Conservation (phyloP, 441 rosid species). For the Daphne laureola region DNA sequence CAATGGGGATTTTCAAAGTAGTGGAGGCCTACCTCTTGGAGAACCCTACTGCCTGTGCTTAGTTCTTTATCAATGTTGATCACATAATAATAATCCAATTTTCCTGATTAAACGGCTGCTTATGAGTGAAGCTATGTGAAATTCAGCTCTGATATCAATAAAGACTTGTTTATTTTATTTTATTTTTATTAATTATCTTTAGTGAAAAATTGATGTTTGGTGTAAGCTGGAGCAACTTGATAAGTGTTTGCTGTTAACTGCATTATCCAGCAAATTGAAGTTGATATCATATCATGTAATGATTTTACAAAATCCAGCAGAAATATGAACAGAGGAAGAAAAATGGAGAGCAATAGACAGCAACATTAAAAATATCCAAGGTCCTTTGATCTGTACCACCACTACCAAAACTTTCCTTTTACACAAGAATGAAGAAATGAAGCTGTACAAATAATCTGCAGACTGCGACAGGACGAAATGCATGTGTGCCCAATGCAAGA, state of each 20-base stretch:
- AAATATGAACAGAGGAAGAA: constrained; percentile 5
- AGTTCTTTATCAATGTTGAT: neutral
- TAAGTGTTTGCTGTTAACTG: neutral
- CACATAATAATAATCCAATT: neutral
- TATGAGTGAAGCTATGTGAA: no score
- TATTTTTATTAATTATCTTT: no score
- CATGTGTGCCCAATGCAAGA: constrained; percentile 11
- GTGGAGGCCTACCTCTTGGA: constrained; percentile 40
- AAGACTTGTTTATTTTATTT: no score
- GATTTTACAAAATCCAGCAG: constrained; percentile 12
- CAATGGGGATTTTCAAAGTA: constrained; percentile 29
- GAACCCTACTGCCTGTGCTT: constrained; percentile 28
- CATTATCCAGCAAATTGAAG: constrained; percentile 6
- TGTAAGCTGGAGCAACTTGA: no score
- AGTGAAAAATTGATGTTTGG: no score
- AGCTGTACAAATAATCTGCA: constrained; percentile 68
- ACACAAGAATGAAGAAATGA: constrained; percentile 84
- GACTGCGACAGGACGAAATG: constrained; percentile 25
- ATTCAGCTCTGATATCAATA: no score
- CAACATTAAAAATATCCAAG: neutral
- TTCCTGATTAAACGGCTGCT: no score
- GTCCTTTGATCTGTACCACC: constrained; percentile 17
- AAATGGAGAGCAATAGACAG: constrained; percentile 1
- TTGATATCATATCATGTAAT: constrained; percentile 6
- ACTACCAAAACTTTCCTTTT: constrained; percentile 61